Percentiles rank a stretch among this genome's conserved stretches.
phyloP scores from a whole-genome alignment of 768 basidiomycete species.

The Mycena latifolia region DNA sequence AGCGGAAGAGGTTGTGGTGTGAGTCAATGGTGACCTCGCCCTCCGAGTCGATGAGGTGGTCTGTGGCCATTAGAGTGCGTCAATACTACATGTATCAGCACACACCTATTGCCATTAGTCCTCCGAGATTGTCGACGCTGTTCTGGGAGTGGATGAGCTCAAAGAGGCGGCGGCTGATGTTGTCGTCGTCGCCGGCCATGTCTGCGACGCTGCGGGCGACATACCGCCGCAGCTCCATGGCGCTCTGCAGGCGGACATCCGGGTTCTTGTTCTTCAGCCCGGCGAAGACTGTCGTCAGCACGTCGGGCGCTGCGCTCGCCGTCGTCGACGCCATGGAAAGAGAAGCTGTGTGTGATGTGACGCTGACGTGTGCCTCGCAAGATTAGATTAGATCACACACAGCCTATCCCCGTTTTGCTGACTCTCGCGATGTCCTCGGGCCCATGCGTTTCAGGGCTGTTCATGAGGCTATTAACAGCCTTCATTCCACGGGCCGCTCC shows the following conservation, averaged over 20 bases:
- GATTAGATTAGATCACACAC: constrained; percentile 6
- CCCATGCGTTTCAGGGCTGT: too few relatives aligned
- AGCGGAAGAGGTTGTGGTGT: constrained; percentile 67
- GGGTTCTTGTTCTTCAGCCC: constrained; percentile 59
- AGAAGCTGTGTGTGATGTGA: constrained; percentile 1
- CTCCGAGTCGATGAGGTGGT: constrained; percentile 70
- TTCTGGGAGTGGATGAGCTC: constrained; percentile 72
- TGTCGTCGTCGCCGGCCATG: constrained; percentile 66
- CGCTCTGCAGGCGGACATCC: constrained; percentile 65
- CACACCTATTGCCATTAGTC: constrained; percentile 75
- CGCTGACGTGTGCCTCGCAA: not conserved
- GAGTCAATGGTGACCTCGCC: constrained; percentile 68
- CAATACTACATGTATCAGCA: too few relatives aligned
- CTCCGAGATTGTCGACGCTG: constrained; percentile 73
- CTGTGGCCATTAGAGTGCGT: too few relatives aligned
- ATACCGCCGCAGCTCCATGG: constrained; percentile 66
- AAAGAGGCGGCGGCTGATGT: constrained; percentile 67
- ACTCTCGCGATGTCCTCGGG: too few relatives aligned
- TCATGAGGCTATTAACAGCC: too few relatives aligned
- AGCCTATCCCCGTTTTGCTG: too few relatives aligned
- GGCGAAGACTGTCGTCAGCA: constrained; percentile 60
- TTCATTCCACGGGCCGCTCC: too few relatives aligned
- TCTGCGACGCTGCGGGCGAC: constrained; percentile 62
- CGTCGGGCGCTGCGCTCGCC: constrained; percentile 42
- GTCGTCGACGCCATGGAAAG: constrained; percentile 3